Evolutionary conservation across 106 monocot species (phyloP).

Genomic region (Platanthera guangdongensis): DNA sequence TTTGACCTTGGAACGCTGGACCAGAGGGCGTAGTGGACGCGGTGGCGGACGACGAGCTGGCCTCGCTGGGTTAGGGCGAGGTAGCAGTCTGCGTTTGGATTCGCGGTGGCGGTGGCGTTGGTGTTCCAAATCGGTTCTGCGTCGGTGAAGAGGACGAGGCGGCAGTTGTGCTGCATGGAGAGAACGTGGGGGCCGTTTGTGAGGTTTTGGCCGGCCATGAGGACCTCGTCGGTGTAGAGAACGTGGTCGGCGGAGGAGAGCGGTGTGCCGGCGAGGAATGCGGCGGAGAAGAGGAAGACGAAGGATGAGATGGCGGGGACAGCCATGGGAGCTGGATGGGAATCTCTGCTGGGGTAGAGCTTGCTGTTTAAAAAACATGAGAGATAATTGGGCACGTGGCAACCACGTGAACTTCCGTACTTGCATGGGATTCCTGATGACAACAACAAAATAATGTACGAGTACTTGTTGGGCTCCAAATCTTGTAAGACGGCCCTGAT

Average conservation of each 20-base stretch:
- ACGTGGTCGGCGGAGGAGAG: constrained; percentile 20
- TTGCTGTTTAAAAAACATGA: background rate
- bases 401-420: background rate
- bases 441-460: background rate
- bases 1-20: constrained; percentile 8
- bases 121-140: constrained; percentile 9
- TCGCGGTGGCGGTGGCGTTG: constrained; percentile 13
- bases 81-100: constrained; percentile 14
- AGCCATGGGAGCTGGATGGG: background rate
- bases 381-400: background rate
- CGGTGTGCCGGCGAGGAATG: background rate
- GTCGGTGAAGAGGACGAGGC: constrained; percentile 18
- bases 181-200: constrained; percentile 20
- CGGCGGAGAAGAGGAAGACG: background rate
- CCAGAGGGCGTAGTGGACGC: constrained; percentile 27
- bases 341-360: background rate
- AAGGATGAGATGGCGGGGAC: constrained; percentile 4
- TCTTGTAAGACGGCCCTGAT: too few species aligned
- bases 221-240: constrained; percentile 29
- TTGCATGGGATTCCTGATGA: background rate
- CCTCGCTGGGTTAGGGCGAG: constrained; percentile 19
- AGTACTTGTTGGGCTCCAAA: too few species aligned
- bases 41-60: constrained; percentile 22
- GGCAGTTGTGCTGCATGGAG: constrained; percentile 22
- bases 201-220: constrained; percentile 29